Base-by-base conservation (phyloP, 192 early-diverging fungal genomes). In the Coemansia sp. region DNA sequence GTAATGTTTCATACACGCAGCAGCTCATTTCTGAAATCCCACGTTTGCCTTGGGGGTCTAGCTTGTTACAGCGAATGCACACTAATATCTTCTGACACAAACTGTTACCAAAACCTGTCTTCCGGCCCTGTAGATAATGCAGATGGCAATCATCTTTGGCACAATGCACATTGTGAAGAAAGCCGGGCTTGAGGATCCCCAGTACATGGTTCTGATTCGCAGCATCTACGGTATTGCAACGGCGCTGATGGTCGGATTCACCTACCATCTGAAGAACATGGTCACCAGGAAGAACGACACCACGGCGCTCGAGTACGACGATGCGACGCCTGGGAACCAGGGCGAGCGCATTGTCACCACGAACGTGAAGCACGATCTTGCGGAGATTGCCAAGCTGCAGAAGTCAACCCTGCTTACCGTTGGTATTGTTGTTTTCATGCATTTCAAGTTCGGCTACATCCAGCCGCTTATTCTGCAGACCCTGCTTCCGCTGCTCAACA, bases 381-480 rank as follows among this genome's bases (percentile, higher is more conserved):
- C 67, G 10, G 88, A 93, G 70, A 69, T 88, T 43, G 81, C 86
- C 58, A 90, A 92, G 75, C 65, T 84, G 19, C 67, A 92, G 61
- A 93, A 90, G 65, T 88, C 90, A 63, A 86, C 89, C 6, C 57
- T 90, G 40, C 85, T 91, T 12, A 90, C 90, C 13, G 61, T 90
- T 38, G 88, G 76, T 9, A 85, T 96, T 57, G 88, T 98, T 62
- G 74, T 75, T 19, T 86, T 92, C 46, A 85, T 96, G 77, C 90
- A 98, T 82, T 92, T 91, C 84, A 89, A 94, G 77, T 95, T 89
- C 68, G 89, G 90, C 25, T 95, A 94, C 64, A 85, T 93, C 49
- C 92, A 95, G 69, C 96, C 96, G 7, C 77, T 98, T 45, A 78
- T 96, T 16, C 85, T 96, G 69, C 96, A 98, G 84, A 87, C 88